A percentile compares a stretch with the other conserved stretches of the same genome.
phyloP scores from a whole-genome alignment of 768 basidiomycete genomes.

The Trametes meyenii region DNA sequence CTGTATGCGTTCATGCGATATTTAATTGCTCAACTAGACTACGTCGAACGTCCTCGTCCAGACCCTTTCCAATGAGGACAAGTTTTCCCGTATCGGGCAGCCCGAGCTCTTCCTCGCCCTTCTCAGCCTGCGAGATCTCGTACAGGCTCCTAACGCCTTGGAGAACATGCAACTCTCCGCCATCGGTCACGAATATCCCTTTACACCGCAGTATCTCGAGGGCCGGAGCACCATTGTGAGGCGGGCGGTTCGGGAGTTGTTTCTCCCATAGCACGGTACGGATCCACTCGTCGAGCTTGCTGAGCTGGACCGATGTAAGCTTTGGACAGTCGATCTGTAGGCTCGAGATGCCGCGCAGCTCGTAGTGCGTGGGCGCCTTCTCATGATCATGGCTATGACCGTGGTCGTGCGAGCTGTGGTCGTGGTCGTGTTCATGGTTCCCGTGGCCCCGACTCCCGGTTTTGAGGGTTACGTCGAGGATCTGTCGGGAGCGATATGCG shows the following conservation, averaged over 20 bases:
- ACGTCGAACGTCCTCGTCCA: conserved; percentile 55
- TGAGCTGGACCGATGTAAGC: conserved; percentile 50
- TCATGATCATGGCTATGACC: conserved; percentile 39
- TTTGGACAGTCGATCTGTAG: conserved; percentile 70
- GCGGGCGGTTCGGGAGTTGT: conserved; percentile 41
- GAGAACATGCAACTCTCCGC: conserved; percentile 68
- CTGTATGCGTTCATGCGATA: conserved; percentile 1
- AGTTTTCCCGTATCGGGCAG: conserved; percentile 73
- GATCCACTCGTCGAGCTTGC: conserved; percentile 77
- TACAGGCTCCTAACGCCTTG: conserved; percentile 94
- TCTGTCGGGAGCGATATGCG: conserved; percentile 66
- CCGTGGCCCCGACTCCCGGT: conserved; percentile 20
- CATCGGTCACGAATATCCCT: conserved; percentile 64
- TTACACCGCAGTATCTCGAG: conserved; percentile 85
- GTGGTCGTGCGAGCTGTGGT: conserved; percentile 39
- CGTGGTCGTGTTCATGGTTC: conserved; percentile 35
- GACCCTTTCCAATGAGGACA: conserved; percentile 84
- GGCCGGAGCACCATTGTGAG: conserved; percentile 19
- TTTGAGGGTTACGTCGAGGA: conserved; percentile 20
- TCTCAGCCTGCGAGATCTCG: conserved; percentile 62
- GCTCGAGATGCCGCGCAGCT: conserved; percentile 81
- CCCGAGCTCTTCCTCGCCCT: conserved; percentile 41
- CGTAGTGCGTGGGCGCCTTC: conserved; percentile 54
- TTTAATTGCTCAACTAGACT: conserved; percentile 45
- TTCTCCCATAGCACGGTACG: conserved; percentile 83